Evolutionary conservation across 495 filamentous ascomycete species (phyloP).

Genomic region (Pyrenula massariospora): DNA sequence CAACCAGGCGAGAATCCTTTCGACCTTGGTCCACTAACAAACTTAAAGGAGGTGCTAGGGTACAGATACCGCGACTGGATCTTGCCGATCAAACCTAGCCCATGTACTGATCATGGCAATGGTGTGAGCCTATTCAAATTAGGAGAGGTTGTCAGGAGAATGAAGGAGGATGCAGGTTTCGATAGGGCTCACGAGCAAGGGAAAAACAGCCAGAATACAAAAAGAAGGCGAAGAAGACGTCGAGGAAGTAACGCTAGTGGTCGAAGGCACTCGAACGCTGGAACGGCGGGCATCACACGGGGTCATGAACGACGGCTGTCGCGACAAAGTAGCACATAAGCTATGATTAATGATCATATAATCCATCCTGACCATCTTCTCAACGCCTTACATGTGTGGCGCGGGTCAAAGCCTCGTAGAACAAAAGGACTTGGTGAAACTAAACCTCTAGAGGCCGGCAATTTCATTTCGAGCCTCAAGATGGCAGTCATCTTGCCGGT

Average conservation of each 20-base stretch:
- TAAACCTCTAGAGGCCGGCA: no score
- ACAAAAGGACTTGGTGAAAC: no score
- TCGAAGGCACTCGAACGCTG: neutral
- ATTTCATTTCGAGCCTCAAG: no score
- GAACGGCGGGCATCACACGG: neutral
- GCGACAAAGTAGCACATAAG: no score
- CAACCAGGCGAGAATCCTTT: conserved; percentile 69
- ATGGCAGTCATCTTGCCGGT: no score
- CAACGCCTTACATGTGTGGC: no score
- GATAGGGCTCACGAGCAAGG: neutral
- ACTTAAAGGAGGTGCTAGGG: conserved; percentile 69
- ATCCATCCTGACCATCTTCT: no score
- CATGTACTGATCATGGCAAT: conserved; percentile 42
- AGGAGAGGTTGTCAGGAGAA: conserved; percentile 38
- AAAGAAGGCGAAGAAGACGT: neutral
- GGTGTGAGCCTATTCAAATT: conserved; percentile 32
- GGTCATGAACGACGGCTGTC: no score
- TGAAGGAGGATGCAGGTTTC: conserved; percentile 36
- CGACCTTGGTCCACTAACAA: conserved; percentile 52
- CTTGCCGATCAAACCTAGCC: conserved; percentile 54
- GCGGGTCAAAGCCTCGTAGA: no score
- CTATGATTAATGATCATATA: no score
- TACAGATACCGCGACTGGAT: conserved; percentile 59
- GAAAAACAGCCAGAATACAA: neutral
- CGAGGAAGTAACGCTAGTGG: neutral